A percentile compares a stretch with the other conserved stretches of the same genome.
Conservation (phyloP, 2,329 filamentous ascomycete species). For the Fusarium setosum region DNA sequence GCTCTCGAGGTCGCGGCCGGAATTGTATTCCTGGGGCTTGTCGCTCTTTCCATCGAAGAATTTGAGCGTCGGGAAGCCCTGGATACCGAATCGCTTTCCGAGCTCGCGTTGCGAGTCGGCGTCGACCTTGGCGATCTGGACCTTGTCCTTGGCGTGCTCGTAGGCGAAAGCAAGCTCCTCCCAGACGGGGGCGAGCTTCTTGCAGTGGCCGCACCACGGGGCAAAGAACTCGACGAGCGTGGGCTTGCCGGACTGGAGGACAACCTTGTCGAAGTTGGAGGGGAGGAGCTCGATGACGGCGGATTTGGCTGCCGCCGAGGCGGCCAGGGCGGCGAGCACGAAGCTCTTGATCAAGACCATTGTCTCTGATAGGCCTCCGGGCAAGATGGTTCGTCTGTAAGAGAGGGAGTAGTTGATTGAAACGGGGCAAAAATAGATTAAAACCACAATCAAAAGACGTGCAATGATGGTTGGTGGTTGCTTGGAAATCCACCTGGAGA, state of each 20-base stretch:
- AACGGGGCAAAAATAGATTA: background rate
- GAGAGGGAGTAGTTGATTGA: background rate
- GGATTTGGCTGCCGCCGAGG: slow-evolving; percentile 74
- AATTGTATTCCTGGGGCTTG: slow-evolving; percentile 85
- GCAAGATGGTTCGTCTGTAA: background rate
- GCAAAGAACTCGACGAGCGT: slow-evolving; percentile 98
- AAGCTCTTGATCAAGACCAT: slow-evolving; percentile 72
- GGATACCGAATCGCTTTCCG: slow-evolving; percentile 86
- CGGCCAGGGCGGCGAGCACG: slow-evolving; percentile 65
- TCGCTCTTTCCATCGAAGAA: slow-evolving; percentile 97
- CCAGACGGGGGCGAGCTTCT: slow-evolving; percentile 93
- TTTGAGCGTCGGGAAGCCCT: slow-evolving; percentile 97
- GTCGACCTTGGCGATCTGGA: slow-evolving; percentile 95
- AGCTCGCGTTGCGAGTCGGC: slow-evolving; percentile 88
- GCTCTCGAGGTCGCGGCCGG: slow-evolving; percentile 88
- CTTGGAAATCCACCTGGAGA: slow-evolving; percentile 44
- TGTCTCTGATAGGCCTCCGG: slow-evolving; percentile 37
- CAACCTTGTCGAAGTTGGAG: slow-evolving; percentile 89
- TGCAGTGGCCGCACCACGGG: slow-evolving; percentile 99
- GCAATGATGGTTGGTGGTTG: slow-evolving; percentile 25
- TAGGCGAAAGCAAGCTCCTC: slow-evolving; percentile 87
- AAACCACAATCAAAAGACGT: slow-evolving; percentile 20
- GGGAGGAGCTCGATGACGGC: slow-evolving; percentile 92
- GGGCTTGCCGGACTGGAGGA: slow-evolving; percentile 92
- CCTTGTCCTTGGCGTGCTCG: slow-evolving; percentile 75